Percentiles rank a stretch among this genome's conserved stretches.
These are phyloP conservation scores for Poa annua DNA, from an alignment of 176 grass and related monocot genomes.

Conservation along the genomic window DNA sequence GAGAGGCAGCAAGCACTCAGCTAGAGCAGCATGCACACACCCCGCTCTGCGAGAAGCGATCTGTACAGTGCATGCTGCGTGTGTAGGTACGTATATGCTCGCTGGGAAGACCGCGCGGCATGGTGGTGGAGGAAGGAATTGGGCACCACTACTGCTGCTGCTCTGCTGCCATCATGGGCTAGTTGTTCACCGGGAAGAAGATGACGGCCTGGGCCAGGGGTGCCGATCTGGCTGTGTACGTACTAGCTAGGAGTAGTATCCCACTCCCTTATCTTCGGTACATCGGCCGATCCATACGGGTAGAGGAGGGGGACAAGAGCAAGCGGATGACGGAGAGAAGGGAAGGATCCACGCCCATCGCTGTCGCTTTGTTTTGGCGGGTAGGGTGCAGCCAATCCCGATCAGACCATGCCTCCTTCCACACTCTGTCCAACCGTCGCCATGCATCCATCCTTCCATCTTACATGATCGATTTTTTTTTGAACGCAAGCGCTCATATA, in stretches of 20 bases:
- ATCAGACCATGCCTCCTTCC: neutral
- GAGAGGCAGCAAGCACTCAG: too few relatives aligned
- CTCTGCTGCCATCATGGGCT: constrained; percentile 22
- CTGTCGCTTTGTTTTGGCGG: constrained; percentile 31
- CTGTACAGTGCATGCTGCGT: neutral
- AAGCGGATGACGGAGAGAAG: neutral
- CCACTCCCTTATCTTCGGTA: constrained; percentile 20
- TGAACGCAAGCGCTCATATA: too few relatives aligned
- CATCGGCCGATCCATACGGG: neutral
- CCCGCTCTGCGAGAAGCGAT: neutral
- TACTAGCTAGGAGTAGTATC: neutral
- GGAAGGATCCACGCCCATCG: neutral
- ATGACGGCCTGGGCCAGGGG: neutral
- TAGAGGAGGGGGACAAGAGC: constrained; percentile 11
- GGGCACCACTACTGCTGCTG: constrained; percentile 11
- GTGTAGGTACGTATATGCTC: neutral
- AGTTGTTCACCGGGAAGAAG: neutral
- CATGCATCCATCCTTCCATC: neutral
- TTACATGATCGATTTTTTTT: too few relatives aligned
- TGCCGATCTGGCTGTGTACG: constrained; percentile 7
- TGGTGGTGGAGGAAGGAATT: neutral
- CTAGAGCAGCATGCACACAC: too few relatives aligned
- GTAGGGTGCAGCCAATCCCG: neutral
- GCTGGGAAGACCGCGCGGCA: neutral
- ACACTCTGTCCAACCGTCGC: neutral